Base-by-base conservation (phyloP, 495 filamentous ascomycete species). In the Xylaria curta region DNA sequence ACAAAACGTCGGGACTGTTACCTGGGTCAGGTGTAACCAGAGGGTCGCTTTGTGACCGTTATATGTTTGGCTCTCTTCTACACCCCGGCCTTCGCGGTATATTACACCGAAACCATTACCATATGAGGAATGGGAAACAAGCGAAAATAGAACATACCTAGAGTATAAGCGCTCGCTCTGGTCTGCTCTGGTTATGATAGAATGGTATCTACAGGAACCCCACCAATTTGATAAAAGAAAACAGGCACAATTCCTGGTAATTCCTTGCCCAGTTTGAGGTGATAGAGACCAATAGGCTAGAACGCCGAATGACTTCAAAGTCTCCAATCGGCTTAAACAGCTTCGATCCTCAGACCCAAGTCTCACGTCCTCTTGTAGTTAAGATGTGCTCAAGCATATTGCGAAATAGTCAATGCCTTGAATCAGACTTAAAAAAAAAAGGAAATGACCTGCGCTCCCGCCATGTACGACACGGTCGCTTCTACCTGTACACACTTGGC, bases 401-500 rank as follows among this genome's bases (percentile, higher is more conserved):
- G 68, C 33, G 24, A 47, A 65, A 40, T 66, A 65, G 36, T 47
- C 21, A 38, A 59, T 58, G 51, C 4, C 60, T 65, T 63, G 33
- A 8, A 54, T 44, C 40, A 59, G 46, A n/a, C 3, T 65, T 36
- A 4, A 36, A 42, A 63, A 38, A n/a, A n/a, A 31, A 26, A 8
- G 21, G 63, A 63, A 62, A 73, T 69, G 61, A 69, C 71, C 70
- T 68, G 74, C 74, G 73, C 72, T 74, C 77, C 56, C 70, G 60
- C 71, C 72, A 66, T 73, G 68, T 73, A 71, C 63, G 74, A 72
- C 66, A 68, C 26, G 17, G 51, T 66, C 69, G 72, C 71, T 74
- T 68, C 66, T 67, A 71, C 69, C 72, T 76, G 74, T 79, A 79
- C 74, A 76, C 75, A 71, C 62, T 51, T 68, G 69, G 73, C 75